Conservation (phyloP, 148 eudicot genomes). For the Salicornia ramosissima region DNA sequence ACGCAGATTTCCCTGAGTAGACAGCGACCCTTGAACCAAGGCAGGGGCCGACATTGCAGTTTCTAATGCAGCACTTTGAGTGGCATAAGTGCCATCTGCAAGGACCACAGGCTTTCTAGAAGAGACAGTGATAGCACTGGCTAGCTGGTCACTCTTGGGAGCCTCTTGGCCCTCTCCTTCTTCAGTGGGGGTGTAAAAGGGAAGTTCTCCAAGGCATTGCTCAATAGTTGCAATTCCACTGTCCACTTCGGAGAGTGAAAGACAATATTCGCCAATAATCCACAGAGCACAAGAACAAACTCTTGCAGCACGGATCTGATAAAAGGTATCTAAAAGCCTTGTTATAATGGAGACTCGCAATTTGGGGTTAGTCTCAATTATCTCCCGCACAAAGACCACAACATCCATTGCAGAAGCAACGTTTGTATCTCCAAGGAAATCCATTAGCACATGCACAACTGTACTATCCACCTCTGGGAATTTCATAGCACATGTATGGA, state of each 20-base stretch:
- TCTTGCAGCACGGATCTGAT: conserved; percentile 88
- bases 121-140: conserved; percentile 59
- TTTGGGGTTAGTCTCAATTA: conserved; percentile 85
- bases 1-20: conserved; percentile 71
- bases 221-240: conserved; percentile 74
- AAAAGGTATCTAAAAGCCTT: conserved; percentile 86
- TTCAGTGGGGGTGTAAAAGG: conserved; percentile 68
- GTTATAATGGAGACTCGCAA: conserved; percentile 80
- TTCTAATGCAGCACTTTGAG: conserved; percentile 93
- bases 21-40: conserved; percentile 65
- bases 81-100: conserved; percentile 96
- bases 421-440: conserved; percentile 92
- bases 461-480: conserved; percentile 98
- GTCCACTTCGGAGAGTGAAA: conserved; percentile 87
- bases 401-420: conserved; percentile 93
- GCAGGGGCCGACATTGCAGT: conserved; percentile 75
- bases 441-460: conserved; percentile 96
- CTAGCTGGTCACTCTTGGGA: conserved; percentile 58
- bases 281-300: conserved; percentile 94
- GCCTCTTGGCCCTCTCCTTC: conserved; percentile 68
- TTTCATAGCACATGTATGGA: conserved; percentile 90
- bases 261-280: conserved; percentile 90
- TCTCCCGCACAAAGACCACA: conserved; percentile 82
- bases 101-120: conserved; percentile 89
- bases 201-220: conserved; percentile 92